phyloP scores from a whole-genome alignment of 768 basidiomycete genomes.

The Phaeolepiota aurea region DNA sequence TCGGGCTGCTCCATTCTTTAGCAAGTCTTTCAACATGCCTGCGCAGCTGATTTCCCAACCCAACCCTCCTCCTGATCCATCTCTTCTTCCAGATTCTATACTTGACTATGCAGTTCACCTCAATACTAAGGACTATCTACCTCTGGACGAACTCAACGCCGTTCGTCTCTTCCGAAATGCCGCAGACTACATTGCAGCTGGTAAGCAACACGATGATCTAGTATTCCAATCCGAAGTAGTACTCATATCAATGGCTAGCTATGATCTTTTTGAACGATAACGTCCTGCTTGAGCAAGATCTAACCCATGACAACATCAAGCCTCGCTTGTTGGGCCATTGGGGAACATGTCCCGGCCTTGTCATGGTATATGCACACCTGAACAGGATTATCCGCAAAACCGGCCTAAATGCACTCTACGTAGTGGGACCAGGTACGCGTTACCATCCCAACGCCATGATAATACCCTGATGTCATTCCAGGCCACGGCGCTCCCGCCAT shows the following conservation, averaged over 20 bases:
- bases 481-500: slow-evolving; percentile 86
- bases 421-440: slow-evolving; percentile 65
- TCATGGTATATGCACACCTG: slow-evolving; percentile 64
- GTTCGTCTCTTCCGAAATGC: slow-evolving; percentile 49
- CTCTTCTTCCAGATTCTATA: slow-evolving; percentile 52
- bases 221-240: neutral
- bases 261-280: slow-evolving; percentile 83
- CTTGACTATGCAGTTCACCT: slow-evolving; percentile 41
- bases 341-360: slow-evolving; percentile 78
- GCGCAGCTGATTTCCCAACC: slow-evolving; percentile 47
- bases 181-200: slow-evolving; percentile 64
- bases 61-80: slow-evolving; percentile 65
- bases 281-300: slow-evolving; percentile 50
- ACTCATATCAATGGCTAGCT: slow-evolving; percentile 28
- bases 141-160: slow-evolving; percentile 39
- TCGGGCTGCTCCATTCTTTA: slow-evolving; percentile 1
- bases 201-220: slow-evolving; percentile 22
- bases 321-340: slow-evolving; percentile 75
- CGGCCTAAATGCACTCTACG: slow-evolving; percentile 57
- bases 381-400: slow-evolving; percentile 56
- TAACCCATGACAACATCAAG: slow-evolving; percentile 70
- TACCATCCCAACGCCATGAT: neutral
- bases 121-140: slow-evolving; percentile 36
- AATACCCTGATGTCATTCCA: slow-evolving; percentile 4
- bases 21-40: slow-evolving; percentile 35